These are phyloP conservation scores for Corynespora cassiicola DNA, from an alignment of 2,329 filamentous ascomycete genomes.

Conservation along the genomic window DNA sequence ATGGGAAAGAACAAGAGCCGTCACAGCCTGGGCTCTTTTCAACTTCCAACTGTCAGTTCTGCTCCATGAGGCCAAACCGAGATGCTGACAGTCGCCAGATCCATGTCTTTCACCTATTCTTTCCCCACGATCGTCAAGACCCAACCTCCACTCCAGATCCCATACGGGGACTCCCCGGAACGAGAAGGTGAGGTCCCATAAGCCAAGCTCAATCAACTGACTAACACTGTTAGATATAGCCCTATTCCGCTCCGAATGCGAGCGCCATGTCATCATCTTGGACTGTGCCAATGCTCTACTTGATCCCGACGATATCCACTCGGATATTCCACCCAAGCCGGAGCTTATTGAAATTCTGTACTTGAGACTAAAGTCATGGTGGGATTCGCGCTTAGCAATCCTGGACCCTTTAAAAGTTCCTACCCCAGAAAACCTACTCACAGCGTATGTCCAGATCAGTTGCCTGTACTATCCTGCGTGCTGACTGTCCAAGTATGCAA, in stretches of 20 bases:
- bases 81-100: constrained; percentile 19
- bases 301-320: constrained; percentile 10
- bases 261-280: constrained; percentile 29
- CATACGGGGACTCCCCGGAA: constrained; percentile 21
- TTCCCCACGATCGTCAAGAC: constrained; percentile 26
- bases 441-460: constrained; percentile 25
- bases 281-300: constrained; percentile 25
- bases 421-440: constrained; percentile 32
- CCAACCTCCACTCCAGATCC: constrained; percentile 29
- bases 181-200: constrained; percentile 26
- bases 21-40: constrained; percentile 38
- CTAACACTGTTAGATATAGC: constrained; percentile 14
- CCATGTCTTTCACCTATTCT: constrained; percentile 34
- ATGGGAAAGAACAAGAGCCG: constrained; percentile 29
- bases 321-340: constrained; percentile 13
- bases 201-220: constrained; percentile 3
- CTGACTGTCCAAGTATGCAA: constrained; percentile 29
- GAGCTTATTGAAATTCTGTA: constrained; percentile 29
- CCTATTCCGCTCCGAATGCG: constrained; percentile 34
- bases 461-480: neutral
- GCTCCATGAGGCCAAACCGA: neutral
- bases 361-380: constrained; percentile 29
- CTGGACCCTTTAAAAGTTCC: constrained; percentile 26
- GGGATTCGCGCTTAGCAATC: constrained; percentile 18
- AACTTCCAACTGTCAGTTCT: constrained; percentile 40